phyloP scores from a whole-genome alignment of 2,329 filamentous ascomycete species.

The Penicillium nordicum region DNA sequence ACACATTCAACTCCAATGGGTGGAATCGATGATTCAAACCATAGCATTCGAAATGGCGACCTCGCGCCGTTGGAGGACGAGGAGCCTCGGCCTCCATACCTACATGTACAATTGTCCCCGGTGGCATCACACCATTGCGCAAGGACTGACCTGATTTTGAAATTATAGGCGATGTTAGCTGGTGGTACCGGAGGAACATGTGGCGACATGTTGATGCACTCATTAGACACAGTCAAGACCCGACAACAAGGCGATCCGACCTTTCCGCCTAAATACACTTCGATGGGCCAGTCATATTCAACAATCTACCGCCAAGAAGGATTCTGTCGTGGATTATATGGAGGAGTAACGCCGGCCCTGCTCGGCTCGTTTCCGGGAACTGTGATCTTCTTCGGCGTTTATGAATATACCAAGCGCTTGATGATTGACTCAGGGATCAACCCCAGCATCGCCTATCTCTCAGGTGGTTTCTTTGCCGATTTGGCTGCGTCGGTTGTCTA shows the following conservation, averaged over 20 bases:
- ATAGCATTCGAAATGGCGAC: conserved; percentile 36
- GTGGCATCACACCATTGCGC: neutral
- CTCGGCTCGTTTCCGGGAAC: conserved; percentile 91
- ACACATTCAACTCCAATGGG: conserved; percentile 26
- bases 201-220: conserved; percentile 98
- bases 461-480: conserved; percentile 87
- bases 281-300: conserved; percentile 83
- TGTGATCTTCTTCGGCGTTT: conserved; percentile 90
- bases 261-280: conserved; percentile 87
- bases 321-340: conserved; percentile 78
- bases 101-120: conserved; percentile 54
- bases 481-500: conserved; percentile 89
- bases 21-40: conserved; percentile 10
- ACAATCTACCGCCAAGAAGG: conserved; percentile 94
- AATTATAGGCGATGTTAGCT: conserved; percentile 79
- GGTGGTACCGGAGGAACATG: conserved; percentile 89
- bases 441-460: conserved; percentile 79
- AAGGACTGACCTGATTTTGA: conserved; percentile 7
- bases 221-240: conserved; percentile 96
- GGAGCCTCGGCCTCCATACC: conserved; percentile 59
- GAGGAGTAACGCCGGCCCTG: conserved; percentile 88
- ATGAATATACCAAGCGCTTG: conserved; percentile 88
- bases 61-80: conserved; percentile 45
- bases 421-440: conserved; percentile 82
- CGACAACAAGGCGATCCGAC: conserved; percentile 94